Evolutionary conservation across 768 basidiomycete species (phyloP).

Genomic region (Sarcodon sp.): DNA sequence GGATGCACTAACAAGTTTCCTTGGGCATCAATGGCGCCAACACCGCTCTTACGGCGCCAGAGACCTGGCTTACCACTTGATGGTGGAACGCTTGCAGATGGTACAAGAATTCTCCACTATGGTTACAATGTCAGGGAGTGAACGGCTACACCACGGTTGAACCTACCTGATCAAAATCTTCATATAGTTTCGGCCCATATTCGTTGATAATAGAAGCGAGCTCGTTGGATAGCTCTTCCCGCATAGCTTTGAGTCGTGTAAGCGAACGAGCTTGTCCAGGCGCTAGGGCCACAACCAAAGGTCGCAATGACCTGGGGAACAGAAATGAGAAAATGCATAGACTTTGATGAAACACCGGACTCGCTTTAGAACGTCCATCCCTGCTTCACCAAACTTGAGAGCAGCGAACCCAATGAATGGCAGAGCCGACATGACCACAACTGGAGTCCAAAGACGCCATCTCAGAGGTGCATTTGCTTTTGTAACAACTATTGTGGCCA

Average conservation of each 20-base stretch:
- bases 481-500: conserved; percentile 64
- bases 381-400: conserved; percentile 95
- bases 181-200: conserved; percentile 78
- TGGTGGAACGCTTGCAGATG: conserved; percentile 77
- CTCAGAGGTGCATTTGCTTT: conserved; percentile 48
- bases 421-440: conserved; percentile 57
- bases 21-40: conserved; percentile 76
- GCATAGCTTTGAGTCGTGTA: conserved; percentile 59
- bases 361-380: conserved; percentile 92
- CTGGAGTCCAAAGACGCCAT: conserved; percentile 65
- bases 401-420: conserved; percentile 90
- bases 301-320: conserved; percentile 67
- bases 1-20: conserved; percentile 80
- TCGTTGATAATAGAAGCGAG: conserved; percentile 76
- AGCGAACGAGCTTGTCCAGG: conserved; percentile 83
- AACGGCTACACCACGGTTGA: conserved; percentile 1
- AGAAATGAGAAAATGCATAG: conserved; percentile 2
- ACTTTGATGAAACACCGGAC: neutral
- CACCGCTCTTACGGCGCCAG: conserved; percentile 70
- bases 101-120: conserved; percentile 69
- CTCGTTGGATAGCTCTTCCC: conserved; percentile 70
- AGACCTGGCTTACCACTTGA: conserved; percentile 63
- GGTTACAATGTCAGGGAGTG: neutral
- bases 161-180: conserved; percentile 73
- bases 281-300: conserved; percentile 74